A percentile compares a stretch with the other conserved stretches of the same genome.
These are phyloP conservation scores for Camelina sativa DNA, from an alignment of 345 rosid genomes.

Conservation along the genomic window DNA sequence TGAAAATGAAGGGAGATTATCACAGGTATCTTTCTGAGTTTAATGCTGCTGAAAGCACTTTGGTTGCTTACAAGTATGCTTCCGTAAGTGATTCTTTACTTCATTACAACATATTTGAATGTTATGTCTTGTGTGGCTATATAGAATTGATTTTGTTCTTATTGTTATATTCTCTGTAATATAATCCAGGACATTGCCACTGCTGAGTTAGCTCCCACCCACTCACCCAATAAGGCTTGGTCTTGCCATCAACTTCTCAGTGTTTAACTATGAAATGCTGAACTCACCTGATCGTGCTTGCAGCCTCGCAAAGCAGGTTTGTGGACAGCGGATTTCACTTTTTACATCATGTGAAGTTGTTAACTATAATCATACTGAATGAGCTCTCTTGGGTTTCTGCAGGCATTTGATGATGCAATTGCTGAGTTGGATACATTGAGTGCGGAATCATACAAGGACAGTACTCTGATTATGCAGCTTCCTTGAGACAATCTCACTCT, in stretches of 20 bases:
- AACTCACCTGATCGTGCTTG: slow-evolving; percentile 99
- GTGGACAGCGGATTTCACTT: not conserved
- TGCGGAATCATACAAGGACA: slow-evolving; percentile 82
- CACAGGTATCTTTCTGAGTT: slow-evolving; percentile 98
- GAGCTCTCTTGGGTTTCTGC: not conserved
- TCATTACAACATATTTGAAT: not conserved
- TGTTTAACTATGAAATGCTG: slow-evolving; percentile 95
- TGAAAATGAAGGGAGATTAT: slow-evolving; percentile 98
- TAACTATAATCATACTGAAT: not conserved
- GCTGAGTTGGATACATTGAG: slow-evolving; percentile 72
- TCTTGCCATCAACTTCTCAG: slow-evolving; percentile 98
- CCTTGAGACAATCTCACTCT: slow-evolving; percentile 76
- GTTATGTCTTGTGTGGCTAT: not conserved
- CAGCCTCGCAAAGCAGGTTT: slow-evolving; percentile 93
- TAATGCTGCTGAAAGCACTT: slow-evolving; percentile 96
- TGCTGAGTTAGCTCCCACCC: slow-evolving; percentile 88
- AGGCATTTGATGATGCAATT: slow-evolving; percentile 78
- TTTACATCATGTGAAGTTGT: not conserved
- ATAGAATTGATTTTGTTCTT: not conserved
- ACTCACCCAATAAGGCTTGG: slow-evolving; percentile 99
- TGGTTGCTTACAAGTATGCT: slow-evolving; percentile 97
- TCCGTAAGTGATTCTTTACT: slow-evolving; percentile 54
- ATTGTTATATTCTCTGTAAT: not conserved
- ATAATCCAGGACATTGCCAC: slow-evolving; percentile 80
- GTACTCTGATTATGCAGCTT: slow-evolving; percentile 80